These are phyloP conservation scores for Flaveria sonorensis DNA, from an alignment of 129 eudicot species.

Conservation along the genomic window DNA sequence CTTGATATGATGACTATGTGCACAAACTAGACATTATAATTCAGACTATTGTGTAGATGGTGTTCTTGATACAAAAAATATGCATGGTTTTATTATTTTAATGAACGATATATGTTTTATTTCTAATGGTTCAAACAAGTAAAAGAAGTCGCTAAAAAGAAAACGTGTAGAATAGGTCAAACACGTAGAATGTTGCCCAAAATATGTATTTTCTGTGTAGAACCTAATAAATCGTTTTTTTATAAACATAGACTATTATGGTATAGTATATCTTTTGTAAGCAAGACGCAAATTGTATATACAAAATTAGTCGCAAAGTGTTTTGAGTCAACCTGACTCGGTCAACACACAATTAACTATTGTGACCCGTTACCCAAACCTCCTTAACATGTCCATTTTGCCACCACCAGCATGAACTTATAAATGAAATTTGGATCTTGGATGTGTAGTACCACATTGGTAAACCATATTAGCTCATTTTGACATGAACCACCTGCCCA, in stretches of 20 bases:
- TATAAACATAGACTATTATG: neutral
- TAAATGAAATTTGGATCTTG: neutral
- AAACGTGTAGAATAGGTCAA: neutral
- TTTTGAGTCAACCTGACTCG: neutral
- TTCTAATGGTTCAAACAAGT: neutral
- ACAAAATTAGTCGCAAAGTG: neutral
- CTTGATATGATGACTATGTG: neutral
- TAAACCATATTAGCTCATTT: conserved; percentile 1
- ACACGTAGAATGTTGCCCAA: neutral
- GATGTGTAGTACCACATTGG: neutral
- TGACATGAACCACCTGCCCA: neutral
- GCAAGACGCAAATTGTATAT: neutral
- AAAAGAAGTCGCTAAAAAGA: neutral
- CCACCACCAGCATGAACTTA: neutral
- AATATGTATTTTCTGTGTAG: neutral
- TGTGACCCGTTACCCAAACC: neutral
- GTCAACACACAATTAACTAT: neutral
- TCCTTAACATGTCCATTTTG: neutral
- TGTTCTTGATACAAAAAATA: neutral
- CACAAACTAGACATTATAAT: neutral
- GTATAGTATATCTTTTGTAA: neutral
- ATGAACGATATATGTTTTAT: neutral
- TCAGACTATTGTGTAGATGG: neutral
- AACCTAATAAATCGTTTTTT: neutral
- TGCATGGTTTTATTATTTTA: neutral